phyloP scores from a whole-genome alignment of 257 asterid genomes.

The Solanum ossicruentum region DNA sequence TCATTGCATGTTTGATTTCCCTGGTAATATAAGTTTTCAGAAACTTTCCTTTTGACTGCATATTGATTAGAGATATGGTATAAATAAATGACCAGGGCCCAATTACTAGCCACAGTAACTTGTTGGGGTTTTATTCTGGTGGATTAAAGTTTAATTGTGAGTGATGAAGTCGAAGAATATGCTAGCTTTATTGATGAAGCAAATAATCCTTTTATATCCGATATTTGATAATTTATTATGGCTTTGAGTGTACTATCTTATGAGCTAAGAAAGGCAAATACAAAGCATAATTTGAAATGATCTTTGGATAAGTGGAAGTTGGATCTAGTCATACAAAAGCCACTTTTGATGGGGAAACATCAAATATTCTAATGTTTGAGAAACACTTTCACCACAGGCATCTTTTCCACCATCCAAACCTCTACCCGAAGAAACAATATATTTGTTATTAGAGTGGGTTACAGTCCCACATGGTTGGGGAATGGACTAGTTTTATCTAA shows the following conservation, averaged over 20 bases:
- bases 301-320: background rate
- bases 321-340: no score
- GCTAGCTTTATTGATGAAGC: background rate
- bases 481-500: background rate
- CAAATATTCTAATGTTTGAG: background rate
- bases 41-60: background rate
- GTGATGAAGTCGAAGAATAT: background rate
- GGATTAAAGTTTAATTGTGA: background rate
- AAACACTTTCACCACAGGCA: background rate
- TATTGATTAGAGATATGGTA: background rate
- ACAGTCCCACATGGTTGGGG: background rate
- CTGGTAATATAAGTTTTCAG: background rate
- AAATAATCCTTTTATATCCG: background rate
- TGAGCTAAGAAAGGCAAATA: background rate
- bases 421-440: background rate
- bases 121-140: background rate
- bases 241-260: background rate
- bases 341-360: background rate
- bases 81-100: background rate
- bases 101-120: background rate
- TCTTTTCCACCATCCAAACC: background rate
- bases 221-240: background rate
- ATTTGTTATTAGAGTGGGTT: background rate
- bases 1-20: background rate
- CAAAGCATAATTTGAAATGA: background rate